Base-by-base conservation (phyloP, 2,329 filamentous ascomycete species). In the Daldinia sp. region DNA sequence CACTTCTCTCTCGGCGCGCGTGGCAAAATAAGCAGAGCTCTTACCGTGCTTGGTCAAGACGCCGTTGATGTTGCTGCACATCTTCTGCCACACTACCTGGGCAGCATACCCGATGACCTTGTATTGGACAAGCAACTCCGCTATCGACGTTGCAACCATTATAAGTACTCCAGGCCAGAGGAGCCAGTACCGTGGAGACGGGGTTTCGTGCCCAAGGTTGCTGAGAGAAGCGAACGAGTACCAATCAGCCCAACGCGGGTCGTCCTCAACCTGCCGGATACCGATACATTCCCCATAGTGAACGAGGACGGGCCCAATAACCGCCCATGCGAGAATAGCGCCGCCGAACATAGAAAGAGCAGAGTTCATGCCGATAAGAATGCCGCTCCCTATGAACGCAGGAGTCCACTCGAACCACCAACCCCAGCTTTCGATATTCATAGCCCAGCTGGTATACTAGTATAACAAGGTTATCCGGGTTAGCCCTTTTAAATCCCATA, bases 381-480 rank as follows among this genome's bases (percentile, higher is more conserved):
- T 85, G 41, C 84, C 84, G 39, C 80, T 81, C 15, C 85, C 85
- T 58, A 87, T 85, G 74, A 87, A 87, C 41, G 84, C 84, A 0
- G 84, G 83, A 1, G 84, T 87, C 77, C 78, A 85, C 68, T 87
- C 83, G 53, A 85, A 77, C 67, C 79, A 77, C 85, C 84, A 87
- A 49, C 83, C 83, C 84, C 84, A 87, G 64, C 80, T 85, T 75
- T 87, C 85, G 11, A 83, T 79, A 54, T 79, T 77, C 61, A 87
- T 75, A 3, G 83, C 84, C 43, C 75, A 75, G 67, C 79, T 82
- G 39, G 78, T 52, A 48, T 57, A 52, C 45, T 48, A 48, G 23
- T 19, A 32, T 32, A 30, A 19, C 0, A 11, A 23, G 11, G 9
- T 30, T 1, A 30, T 32, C 15, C 6, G n/a, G 1, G 25, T 51